phyloP scores from a whole-genome alignment of 139 green algal species.

The Raphidocelis subcapitata region DNA sequence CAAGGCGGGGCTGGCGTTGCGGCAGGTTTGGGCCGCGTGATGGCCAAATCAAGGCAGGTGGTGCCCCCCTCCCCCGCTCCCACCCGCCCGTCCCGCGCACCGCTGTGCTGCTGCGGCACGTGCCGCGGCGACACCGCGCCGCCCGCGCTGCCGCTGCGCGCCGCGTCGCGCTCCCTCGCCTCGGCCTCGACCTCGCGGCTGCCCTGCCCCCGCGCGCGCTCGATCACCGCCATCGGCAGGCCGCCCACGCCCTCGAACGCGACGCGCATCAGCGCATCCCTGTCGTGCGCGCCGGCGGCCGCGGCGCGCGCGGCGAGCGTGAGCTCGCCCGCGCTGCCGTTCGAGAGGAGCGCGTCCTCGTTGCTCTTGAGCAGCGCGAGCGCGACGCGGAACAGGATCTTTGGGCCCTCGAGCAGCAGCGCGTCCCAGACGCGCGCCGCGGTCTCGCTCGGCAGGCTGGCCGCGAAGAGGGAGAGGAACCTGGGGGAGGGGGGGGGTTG shows the following conservation, averaged over 20 bases:
- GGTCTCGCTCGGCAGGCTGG: constrained; percentile 38
- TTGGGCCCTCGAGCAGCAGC: constrained; percentile 77
- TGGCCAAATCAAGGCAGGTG: too few relatives aligned
- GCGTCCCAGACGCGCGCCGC: constrained; percentile 72
- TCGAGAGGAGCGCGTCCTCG: constrained; percentile 55
- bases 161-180: too few relatives aligned
- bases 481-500: neutral
- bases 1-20: too few relatives aligned
- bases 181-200: too few relatives aligned
- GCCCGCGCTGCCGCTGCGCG: too few relatives aligned
- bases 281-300: constrained; percentile 53
- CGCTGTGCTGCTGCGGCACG: too few relatives aligned
- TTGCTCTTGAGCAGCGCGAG: constrained; percentile 78
- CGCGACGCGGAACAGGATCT: constrained; percentile 80
- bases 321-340: constrained; percentile 62
- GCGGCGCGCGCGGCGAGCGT: constrained; percentile 50
- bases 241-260: constrained; percentile 71
- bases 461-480: constrained; percentile 29
- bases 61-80: too few relatives aligned
- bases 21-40: too few relatives aligned
- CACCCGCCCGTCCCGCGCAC: too few relatives aligned
- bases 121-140: too few relatives aligned
- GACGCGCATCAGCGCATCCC: constrained; percentile 66
- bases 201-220: constrained; percentile 3
- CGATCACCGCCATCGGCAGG: constrained; percentile 75